These are phyloP conservation scores for Chytriomyces confervae DNA, from an alignment of 192 early-diverging fungal species.

Conservation along the genomic window DNA sequence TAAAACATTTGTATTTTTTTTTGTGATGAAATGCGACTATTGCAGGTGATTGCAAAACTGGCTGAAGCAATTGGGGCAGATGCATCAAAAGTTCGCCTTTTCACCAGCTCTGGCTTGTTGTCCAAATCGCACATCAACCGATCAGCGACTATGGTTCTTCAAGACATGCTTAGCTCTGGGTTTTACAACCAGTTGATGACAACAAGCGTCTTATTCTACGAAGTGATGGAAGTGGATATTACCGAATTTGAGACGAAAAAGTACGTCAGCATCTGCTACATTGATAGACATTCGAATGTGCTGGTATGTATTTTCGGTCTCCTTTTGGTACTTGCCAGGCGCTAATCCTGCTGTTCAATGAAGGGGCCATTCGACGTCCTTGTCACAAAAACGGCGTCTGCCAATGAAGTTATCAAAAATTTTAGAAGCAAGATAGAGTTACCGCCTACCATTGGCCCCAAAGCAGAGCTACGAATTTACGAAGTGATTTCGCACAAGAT, in stretches of 20 bases:
- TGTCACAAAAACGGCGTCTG: conserved; percentile 62
- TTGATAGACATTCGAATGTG: conserved; percentile 73
- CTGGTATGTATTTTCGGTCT: conserved; percentile 48
- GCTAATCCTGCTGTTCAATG: conserved; percentile 18
- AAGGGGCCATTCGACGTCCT: conserved; percentile 68
- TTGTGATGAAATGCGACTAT: conserved; percentile 23
- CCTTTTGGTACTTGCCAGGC: not conserved
- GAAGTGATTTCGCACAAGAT: conserved; percentile 60
- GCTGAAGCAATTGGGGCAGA: conserved; percentile 65
- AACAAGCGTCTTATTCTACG: conserved; percentile 73
- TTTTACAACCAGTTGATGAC: conserved; percentile 37
- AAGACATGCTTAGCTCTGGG: conserved; percentile 56
- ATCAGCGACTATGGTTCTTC: conserved; percentile 53
- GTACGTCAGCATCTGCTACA: conserved; percentile 68
- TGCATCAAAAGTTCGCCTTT: conserved; percentile 79
- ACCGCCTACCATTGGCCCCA: conserved; percentile 32
- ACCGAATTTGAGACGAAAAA: conserved; percentile 84
- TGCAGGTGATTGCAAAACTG: conserved; percentile 65
- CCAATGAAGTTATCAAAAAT: conserved; percentile 48
- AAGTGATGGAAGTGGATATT: conserved; percentile 81
- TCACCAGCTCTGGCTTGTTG: conserved; percentile 41
- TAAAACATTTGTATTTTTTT: conserved; percentile 31
- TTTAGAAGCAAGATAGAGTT: conserved; percentile 50
- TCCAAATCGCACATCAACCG: conserved; percentile 51
- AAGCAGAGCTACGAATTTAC: conserved; percentile 61